phyloP scores from a whole-genome alignment of 2,329 filamentous ascomycete genomes.

The Arthrobotrys conoides region DNA sequence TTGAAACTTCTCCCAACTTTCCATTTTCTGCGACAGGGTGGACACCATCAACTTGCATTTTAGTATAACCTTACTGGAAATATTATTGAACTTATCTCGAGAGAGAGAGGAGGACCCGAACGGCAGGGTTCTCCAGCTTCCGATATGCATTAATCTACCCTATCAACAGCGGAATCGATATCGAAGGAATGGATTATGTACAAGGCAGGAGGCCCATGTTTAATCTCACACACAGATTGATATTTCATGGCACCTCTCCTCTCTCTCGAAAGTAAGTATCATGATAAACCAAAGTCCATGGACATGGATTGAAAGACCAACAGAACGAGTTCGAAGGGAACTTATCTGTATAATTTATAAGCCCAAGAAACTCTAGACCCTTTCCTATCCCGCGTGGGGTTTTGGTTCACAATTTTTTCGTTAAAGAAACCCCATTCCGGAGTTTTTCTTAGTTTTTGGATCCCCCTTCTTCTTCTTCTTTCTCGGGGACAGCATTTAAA shows the following conservation, averaged over 20 bases:
- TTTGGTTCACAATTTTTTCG: slow-evolving; percentile 12
- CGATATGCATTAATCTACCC: slow-evolving; percentile 37
- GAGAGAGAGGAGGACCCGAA: slow-evolving; percentile 3
- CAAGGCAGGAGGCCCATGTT: slow-evolving; percentile 16
- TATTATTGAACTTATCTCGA: slow-evolving; percentile 30
- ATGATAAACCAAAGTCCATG: slow-evolving; percentile 16
- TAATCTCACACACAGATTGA: slow-evolving; percentile 24
- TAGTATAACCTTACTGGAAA: slow-evolving; percentile 20
- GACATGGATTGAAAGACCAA: slow-evolving; percentile 24
- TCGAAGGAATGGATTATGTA: slow-evolving; percentile 16
- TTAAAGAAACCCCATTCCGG: slow-evolving; percentile 36
- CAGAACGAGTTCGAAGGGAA: slow-evolving; percentile 3
- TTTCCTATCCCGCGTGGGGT: slow-evolving; percentile 53
- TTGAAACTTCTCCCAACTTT: slow-evolving; percentile 20
- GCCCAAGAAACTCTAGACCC: slow-evolving; percentile 5
- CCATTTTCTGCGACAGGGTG: slow-evolving; percentile 34
- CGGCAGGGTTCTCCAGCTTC: slow-evolving; percentile 18
- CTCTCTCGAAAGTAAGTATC: slow-evolving; percentile 29
- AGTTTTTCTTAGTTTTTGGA: slow-evolving; percentile 15
- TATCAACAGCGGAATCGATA: slow-evolving; percentile 55
- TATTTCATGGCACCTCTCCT: slow-evolving; percentile 15
- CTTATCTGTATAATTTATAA: slow-evolving; percentile 28
- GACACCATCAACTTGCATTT: slow-evolving; percentile 50
- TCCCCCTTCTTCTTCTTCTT: slow-evolving; percentile 19
- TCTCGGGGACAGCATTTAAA: slow-evolving; percentile 31